Evolutionary conservation across 129 eudicot species (phyloP).

Genomic region (Arctium minus): DNA sequence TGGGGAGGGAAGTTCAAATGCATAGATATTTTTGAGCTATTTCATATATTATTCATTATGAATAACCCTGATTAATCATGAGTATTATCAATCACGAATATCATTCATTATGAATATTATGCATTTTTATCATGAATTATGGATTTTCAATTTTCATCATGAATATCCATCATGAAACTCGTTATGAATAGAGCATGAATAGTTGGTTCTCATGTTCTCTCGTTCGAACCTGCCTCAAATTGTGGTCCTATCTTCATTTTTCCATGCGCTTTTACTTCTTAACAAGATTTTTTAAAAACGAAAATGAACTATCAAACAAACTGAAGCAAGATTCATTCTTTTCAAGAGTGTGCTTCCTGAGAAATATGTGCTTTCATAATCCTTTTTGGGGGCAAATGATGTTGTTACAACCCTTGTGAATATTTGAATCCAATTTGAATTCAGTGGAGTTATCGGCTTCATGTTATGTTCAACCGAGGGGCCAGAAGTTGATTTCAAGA

Average conservation of each 20-base stretch:
- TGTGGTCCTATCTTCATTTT: background rate
- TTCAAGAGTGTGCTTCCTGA: background rate
- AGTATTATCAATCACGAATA: background rate
- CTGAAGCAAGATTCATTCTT: background rate
- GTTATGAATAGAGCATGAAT: too few species aligned
- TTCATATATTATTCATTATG: background rate
- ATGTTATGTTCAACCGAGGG: constrained; percentile 99
- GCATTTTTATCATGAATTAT: too few species aligned
- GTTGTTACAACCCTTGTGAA: background rate
- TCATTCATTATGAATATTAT: too few species aligned
- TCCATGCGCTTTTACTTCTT: background rate
- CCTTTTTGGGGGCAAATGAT: background rate
- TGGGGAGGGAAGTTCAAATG: background rate
- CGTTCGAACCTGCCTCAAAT: background rate
- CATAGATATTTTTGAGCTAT: background rate
- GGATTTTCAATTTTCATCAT: background rate
- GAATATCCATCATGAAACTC: background rate
- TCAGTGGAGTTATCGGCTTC: constrained; percentile 95
- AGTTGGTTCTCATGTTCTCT: too few species aligned
- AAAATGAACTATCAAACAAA: background rate
- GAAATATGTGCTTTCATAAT: background rate
- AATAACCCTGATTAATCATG: background rate
- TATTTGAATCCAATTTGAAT: constrained; percentile 9
- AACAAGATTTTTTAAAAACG: background rate
- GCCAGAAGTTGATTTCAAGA: constrained; percentile 82